Evolutionary conservation across 2,329 filamentous ascomycete genomes (phyloP).

Genomic region (Neopestalotiopsis clavispora): DNA sequence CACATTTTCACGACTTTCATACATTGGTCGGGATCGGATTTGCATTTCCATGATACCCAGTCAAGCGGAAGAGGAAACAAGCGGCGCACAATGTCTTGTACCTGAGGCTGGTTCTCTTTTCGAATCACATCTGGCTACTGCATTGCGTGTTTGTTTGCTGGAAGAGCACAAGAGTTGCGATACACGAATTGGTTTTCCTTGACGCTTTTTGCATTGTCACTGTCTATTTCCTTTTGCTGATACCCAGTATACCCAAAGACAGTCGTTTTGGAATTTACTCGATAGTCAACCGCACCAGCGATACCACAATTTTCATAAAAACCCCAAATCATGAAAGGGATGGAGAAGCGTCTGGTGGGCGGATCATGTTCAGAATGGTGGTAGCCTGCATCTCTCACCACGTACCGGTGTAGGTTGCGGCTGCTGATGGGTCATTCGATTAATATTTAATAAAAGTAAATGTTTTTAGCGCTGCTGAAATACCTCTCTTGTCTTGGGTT

Average conservation of each 20-base stretch:
- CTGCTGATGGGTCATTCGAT: constrained; percentile 18
- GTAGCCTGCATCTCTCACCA: constrained; percentile 17
- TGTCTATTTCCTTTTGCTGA: constrained; percentile 38
- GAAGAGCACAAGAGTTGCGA: constrained; percentile 28
- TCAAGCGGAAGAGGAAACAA: constrained; percentile 12
- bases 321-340: constrained; percentile 18
- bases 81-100: constrained; percentile 8
- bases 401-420: constrained; percentile 16
- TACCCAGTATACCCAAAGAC: constrained; percentile 43
- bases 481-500: not conserved
- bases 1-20: constrained; percentile 14
- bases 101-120: constrained; percentile 15
- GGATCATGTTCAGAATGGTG: constrained; percentile 20
- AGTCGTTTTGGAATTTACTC: constrained; percentile 34
- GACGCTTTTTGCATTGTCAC: constrained; percentile 33
- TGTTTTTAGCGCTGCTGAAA: not conserved
- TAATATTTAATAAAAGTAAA: constrained; percentile 21
- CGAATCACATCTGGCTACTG: constrained; percentile 1
- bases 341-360: constrained; percentile 17
- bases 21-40: constrained; percentile 40
- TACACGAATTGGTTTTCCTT: constrained; percentile 33
- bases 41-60: constrained; percentile 43
- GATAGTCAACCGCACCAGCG: constrained; percentile 28
- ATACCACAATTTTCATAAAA: constrained; percentile 27
- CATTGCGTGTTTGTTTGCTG: constrained; percentile 1